These are phyloP conservation scores for Rutstroemia sp. DNA, from an alignment of 2,329 filamentous ascomycete genomes.

Conservation along the genomic window DNA sequence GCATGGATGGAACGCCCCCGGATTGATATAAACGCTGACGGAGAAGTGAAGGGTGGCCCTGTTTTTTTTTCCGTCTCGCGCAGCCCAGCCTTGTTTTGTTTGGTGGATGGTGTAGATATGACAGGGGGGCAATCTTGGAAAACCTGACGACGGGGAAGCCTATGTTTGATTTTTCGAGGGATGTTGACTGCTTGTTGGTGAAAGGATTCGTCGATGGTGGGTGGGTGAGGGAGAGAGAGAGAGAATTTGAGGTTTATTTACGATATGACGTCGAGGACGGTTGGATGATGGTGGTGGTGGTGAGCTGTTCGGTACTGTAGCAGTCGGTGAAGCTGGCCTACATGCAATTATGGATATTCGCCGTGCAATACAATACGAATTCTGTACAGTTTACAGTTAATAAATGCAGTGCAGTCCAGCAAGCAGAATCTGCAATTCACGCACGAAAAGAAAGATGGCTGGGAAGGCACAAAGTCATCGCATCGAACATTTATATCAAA, in stretches of 20 bases:
- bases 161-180: background rate
- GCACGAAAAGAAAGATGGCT: background rate
- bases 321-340: background rate
- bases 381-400: too few species aligned
- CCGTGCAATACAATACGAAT: too few species aligned
- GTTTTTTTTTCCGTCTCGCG: background rate
- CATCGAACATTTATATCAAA: background rate
- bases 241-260: too few species aligned
- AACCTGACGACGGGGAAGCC: background rate
- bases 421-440: too few species aligned
- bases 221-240: too few species aligned
- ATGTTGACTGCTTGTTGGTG: background rate
- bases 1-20: background rate
- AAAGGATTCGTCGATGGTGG: too few species aligned
- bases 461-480: background rate
- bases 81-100: background rate
- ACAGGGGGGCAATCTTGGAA: background rate
- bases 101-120: background rate
- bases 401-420: too few species aligned
- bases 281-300: too few species aligned
- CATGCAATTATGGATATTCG: background rate
- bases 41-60: background rate
- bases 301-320: too few species aligned
- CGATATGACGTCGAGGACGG: constrained; percentile 2
- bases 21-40: background rate